Percentiles rank a stretch among this genome's conserved stretches.
Conservation (phyloP, 108 stramenopile genomes). For the Epithemia pelagica region DNA sequence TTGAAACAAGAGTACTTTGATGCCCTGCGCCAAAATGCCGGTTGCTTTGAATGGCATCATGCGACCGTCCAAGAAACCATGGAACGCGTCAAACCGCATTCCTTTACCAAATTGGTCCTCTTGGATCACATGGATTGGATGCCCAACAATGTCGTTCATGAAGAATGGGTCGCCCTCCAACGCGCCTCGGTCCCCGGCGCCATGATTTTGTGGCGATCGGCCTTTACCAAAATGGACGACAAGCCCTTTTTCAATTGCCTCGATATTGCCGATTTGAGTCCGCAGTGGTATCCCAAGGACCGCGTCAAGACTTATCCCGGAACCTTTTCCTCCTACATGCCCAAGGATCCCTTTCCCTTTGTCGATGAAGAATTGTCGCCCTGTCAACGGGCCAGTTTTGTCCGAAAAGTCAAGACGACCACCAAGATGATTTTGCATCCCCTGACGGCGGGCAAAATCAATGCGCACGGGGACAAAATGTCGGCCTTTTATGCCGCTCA, state of each 20-base stretch:
- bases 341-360: conserved; percentile 40
- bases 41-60: conserved; percentile 60
- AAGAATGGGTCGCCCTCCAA: conserved; percentile 55
- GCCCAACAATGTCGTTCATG: conserved; percentile 50
- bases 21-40: conserved; percentile 35
- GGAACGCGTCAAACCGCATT: conserved; percentile 49
- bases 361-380: conserved; percentile 44
- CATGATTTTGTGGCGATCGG: conserved; percentile 49
- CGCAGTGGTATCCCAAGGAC: conserved; percentile 51
- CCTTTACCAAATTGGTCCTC: conserved; percentile 51
- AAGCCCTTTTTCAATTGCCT: conserved; percentile 56
- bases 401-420: conserved; percentile 37
- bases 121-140: conserved; percentile 64
- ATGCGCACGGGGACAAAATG: conserved; percentile 56
- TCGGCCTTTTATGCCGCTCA: conserved; percentile 47
- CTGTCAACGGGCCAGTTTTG: conserved; percentile 39
- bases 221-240: conserved; percentile 53
- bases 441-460: conserved; percentile 34
- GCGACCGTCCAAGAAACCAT: conserved; percentile 54
- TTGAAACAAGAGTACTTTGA: conserved; percentile 40
- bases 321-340: conserved; percentile 47
- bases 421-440: conserved; percentile 61
- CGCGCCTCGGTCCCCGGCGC: conserved; percentile 50
- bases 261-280: conserved; percentile 45
- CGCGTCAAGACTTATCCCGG: conserved; percentile 60